A percentile compares a stretch with the other conserved stretches of the same genome.
Evolutionary conservation across 495 filamentous ascomycete species (phyloP).

Genomic region (Aspergillus bridgeri): DNA sequence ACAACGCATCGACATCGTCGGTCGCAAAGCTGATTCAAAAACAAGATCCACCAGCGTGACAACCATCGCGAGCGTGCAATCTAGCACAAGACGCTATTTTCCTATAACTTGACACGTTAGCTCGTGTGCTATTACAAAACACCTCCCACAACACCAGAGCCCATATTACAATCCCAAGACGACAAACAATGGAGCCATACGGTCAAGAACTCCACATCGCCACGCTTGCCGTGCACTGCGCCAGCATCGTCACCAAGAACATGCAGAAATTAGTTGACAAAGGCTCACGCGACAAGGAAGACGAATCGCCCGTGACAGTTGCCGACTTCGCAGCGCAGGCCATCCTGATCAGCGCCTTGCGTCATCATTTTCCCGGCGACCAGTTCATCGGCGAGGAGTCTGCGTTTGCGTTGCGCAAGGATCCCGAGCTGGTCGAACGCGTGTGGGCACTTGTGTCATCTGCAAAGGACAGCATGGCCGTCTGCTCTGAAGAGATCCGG

Average conservation of each 20-base stretch:
- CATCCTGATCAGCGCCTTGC: slow-evolving; percentile 44
- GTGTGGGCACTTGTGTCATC: slow-evolving; percentile 37
- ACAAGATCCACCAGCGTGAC: too few species aligned
- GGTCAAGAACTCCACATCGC: slow-evolving; percentile 32
- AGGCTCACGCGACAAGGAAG: slow-evolving; percentile 37
- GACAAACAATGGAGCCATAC: slow-evolving; percentile 4
- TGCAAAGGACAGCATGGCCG: slow-evolving; percentile 6
- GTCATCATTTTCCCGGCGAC: slow-evolving; percentile 41
- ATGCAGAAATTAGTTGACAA: slow-evolving; percentile 25
- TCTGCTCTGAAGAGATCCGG: slow-evolving; percentile 22
- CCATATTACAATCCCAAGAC: not conserved
- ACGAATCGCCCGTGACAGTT: slow-evolving; percentile 52
- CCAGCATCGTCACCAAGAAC: slow-evolving; percentile 34
- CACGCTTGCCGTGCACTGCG: slow-evolving; percentile 37
- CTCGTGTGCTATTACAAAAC: too few species aligned
- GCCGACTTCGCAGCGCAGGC: slow-evolving; percentile 57
- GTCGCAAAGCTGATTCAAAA: too few species aligned
- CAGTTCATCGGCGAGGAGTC: slow-evolving; percentile 50
- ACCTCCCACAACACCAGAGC: not conserved
- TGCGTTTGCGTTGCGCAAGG: slow-evolving; percentile 37
- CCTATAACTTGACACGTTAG: too few species aligned
- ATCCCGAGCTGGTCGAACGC: slow-evolving; percentile 31
- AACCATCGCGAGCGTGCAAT: too few species aligned
- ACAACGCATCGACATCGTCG: too few species aligned
- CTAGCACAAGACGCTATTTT: too few species aligned